Evolutionary conservation across 225 moss, liverwort and hornwort species (phyloP).

Genomic region (Antitrichia curtipendula): DNA sequence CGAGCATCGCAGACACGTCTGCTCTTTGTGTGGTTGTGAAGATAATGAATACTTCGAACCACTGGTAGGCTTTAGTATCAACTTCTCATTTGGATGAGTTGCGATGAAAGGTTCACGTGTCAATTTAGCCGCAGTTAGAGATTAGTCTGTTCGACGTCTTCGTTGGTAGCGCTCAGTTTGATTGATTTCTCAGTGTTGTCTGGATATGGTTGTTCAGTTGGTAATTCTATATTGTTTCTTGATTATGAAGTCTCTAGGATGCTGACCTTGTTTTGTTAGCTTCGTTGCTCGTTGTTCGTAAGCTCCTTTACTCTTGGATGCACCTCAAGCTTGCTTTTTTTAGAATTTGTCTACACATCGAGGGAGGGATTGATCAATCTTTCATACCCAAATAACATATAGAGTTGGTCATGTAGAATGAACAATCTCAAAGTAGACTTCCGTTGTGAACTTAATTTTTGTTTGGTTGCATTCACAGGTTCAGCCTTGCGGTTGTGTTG

Average conservation of each 20-base stretch:
- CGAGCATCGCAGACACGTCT: conserved; percentile 38
- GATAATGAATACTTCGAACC: conserved; percentile 77
- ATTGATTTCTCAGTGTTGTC: not conserved
- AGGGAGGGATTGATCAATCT: not conserved
- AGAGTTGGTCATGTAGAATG: not conserved
- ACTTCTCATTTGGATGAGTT: not conserved
- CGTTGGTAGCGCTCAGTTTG: not conserved
- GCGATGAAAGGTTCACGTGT: not conserved
- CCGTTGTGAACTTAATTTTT: not conserved
- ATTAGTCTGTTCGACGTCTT: not conserved
- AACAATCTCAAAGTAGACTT: not conserved
- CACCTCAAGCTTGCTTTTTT: not conserved
- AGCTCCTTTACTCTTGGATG: not conserved
- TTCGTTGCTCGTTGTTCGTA: not conserved
- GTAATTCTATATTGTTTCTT: not conserved
- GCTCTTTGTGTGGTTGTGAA: conserved; percentile 93
- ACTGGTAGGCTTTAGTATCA: conserved; percentile 44
- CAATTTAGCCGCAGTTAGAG: not conserved
- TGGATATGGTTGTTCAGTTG: not conserved
- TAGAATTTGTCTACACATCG: not conserved
- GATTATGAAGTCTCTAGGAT: not conserved
- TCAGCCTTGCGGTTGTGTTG: conserved; percentile 57
- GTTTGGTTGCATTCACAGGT: conserved; percentile 39
- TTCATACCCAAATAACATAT: not conserved
- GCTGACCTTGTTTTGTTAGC: not conserved